phyloP scores from a whole-genome alignment of 495 filamentous ascomycete genomes.

The Bryoglossum gracile region DNA sequence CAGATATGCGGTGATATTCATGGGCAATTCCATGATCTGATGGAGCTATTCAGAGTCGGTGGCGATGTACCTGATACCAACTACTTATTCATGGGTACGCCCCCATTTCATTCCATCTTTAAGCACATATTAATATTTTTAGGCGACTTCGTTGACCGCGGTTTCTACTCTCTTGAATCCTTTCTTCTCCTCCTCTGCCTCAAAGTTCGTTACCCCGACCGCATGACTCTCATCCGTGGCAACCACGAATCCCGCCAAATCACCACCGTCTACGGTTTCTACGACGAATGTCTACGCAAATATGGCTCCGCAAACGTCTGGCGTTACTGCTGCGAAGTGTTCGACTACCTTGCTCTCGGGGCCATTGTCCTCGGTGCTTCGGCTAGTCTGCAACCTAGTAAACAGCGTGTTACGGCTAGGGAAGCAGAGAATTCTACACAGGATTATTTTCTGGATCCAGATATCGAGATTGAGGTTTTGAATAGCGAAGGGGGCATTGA shows the following conservation, averaged over 20 bases:
- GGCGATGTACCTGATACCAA: conserved; percentile 96
- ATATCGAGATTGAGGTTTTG: conserved; percentile 86
- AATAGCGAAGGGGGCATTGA: conserved; percentile 74
- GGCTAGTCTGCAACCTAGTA: conserved; percentile 53
- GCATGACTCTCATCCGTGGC: conserved; percentile 92
- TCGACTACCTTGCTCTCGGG: conserved; percentile 94
- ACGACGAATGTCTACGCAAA: conserved; percentile 95
- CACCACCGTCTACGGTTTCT: conserved; percentile 97
- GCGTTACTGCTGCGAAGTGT: conserved; percentile 98
- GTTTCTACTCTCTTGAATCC: conserved; percentile 95
- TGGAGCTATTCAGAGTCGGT: conserved; percentile 96
- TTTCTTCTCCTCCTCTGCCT: conserved; percentile 91
- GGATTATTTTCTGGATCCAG: conserved; percentile 49
- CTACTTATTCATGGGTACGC: conserved; percentile 89
- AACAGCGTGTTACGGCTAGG: conserved; percentile 37
- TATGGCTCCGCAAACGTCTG: conserved; percentile 97
- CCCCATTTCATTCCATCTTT: not conserved
- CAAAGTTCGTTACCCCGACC: conserved; percentile 95
- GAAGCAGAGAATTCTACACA: conserved; percentile 32
- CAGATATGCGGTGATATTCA: conserved; percentile 98
- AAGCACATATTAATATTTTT: conserved; percentile 12
- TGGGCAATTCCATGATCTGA: conserved; percentile 96
- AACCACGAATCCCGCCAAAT: conserved; percentile 98
- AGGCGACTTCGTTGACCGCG: conserved; percentile 96
- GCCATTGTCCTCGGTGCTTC: conserved; percentile 89